Conservation (phyloP, 1,284 basidiomycete genomes). For the Wallemia ichthyophaga region DNA sequence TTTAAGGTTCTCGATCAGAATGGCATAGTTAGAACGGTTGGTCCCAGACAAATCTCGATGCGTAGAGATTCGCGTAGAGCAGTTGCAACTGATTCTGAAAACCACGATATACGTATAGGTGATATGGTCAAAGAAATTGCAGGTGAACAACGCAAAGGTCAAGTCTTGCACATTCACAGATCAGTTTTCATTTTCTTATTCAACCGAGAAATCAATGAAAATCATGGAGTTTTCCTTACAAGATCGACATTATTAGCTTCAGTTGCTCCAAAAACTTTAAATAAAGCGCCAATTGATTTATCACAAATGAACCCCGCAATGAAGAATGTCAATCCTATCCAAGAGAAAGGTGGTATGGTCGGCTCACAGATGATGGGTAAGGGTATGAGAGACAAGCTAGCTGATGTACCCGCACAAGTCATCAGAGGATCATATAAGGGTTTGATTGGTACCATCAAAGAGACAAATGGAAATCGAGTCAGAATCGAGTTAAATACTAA, state of each 20-base stretch:
- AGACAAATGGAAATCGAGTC: constrained; percentile 60
- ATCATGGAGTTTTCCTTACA: constrained; percentile 78
- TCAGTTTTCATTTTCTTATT: constrained; percentile 81
- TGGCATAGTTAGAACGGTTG: constrained; percentile 59
- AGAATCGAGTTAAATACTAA: constrained; percentile 75
- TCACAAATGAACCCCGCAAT: constrained; percentile 85
- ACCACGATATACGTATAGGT: constrained; percentile 39
- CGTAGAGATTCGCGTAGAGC: constrained; percentile 50
- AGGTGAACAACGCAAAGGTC: constrained; percentile 71
- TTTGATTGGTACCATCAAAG: constrained; percentile 73
- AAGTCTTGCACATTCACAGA: constrained; percentile 79
- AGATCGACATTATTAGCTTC: constrained; percentile 47
- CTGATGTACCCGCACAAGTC: constrained; percentile 50
- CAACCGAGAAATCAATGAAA: constrained; percentile 66
- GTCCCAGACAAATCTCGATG: constrained; percentile 81
- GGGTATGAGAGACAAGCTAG: constrained; percentile 47
- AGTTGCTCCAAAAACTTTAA: constrained; percentile 54
- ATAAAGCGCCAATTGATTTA: constrained; percentile 35
- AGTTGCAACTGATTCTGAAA: constrained; percentile 67
- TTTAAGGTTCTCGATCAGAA: constrained; percentile 91
- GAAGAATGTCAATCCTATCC: constrained; percentile 8
- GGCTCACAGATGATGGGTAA: constrained; percentile 39
- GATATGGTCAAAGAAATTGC: constrained; percentile 85
- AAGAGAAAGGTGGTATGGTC: constrained; percentile 39
- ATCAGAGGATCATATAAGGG: constrained; percentile 75